These are phyloP conservation scores for Phalaenopsis equestris DNA, from an alignment of 106 monocot genomes.

Conservation along the genomic window DNA sequence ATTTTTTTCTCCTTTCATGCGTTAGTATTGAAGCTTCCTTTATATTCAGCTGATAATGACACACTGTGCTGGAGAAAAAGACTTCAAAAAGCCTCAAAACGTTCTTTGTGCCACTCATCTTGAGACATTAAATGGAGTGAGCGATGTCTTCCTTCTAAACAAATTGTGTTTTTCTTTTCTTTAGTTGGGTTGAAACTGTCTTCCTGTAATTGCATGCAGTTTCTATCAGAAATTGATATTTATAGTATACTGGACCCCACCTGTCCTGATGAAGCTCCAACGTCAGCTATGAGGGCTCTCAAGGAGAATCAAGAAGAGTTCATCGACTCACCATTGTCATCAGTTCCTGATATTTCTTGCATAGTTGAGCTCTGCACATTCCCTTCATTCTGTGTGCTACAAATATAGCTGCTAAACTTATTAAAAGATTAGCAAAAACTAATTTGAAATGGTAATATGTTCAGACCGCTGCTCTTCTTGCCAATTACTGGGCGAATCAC, in stretches of 20 bases:
- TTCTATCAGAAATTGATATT: conserved; percentile 4
- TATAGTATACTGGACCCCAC: conserved; percentile 7
- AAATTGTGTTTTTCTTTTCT: neutral
- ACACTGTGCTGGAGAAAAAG: conserved; percentile 5
- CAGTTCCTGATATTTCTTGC: neutral
- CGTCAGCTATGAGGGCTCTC: neutral
- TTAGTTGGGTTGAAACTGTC: neutral
- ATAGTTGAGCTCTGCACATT: conserved; percentile 2
- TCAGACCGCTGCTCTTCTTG: conserved; percentile 14
- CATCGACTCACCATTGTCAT: neutral
- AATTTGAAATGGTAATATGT: neutral
- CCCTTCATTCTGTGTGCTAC: neutral
- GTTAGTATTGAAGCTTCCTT: neutral
- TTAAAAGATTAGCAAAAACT: neutral
- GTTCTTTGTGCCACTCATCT: neutral
- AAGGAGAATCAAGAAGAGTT: conserved; percentile 1
- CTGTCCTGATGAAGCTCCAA: conserved; percentile 1
- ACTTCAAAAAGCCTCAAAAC: neutral
- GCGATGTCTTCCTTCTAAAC: too few relatives aligned
- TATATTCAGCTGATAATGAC: conserved; percentile 3
- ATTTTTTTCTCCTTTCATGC: neutral
- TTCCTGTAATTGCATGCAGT: conserved; percentile 1
- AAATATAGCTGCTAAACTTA: neutral
- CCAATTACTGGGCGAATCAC: conserved; percentile 37
- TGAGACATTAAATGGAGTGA: conserved; percentile 1